Conservation (phyloP, 352 stramenopile genomes). For the Phytophthora citrophthora region DNA sequence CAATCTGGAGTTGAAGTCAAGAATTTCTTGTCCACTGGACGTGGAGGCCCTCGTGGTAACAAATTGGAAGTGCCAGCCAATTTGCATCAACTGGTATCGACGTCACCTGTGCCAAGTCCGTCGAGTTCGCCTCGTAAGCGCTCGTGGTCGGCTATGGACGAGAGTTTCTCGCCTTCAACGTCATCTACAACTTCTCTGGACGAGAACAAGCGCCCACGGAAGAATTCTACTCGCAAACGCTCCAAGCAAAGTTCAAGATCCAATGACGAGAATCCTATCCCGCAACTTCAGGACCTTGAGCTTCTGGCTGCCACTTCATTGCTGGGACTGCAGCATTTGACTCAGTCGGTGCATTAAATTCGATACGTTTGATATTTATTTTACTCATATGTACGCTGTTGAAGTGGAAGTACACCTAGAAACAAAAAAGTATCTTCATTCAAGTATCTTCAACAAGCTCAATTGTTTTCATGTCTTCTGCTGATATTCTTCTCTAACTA, state of each 20-base stretch:
- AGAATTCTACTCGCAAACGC: conserved; percentile 49
- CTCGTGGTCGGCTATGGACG: conserved; percentile 53
- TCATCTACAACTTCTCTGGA: conserved; percentile 5
- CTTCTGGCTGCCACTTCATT: conserved; percentile 79
- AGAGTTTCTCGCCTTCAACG: conserved; percentile 17
- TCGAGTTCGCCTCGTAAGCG: conserved; percentile 64
- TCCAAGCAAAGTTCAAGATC: conserved; percentile 26
- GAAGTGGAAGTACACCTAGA: conserved; percentile 27
- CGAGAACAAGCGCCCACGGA: conserved; percentile 47
- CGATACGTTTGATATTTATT: conserved; percentile 49
- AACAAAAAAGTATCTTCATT: conserved; percentile 28
- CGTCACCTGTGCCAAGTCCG: conserved; percentile 40
- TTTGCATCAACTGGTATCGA: conserved; percentile 62
- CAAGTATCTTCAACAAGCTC: conserved; percentile 20
- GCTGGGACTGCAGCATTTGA: conserved; percentile 73
- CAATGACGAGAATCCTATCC: conserved; percentile 10
- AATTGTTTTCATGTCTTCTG: conserved; percentile 5
- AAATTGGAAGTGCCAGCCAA: conserved; percentile 79
- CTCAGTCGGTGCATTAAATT: conserved; percentile 72
- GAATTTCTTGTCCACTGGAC: conserved; percentile 86
- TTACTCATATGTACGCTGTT: conserved; percentile 36
- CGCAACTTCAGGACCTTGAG: conserved; percentile 74
- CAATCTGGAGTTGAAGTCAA: conserved; percentile 91
- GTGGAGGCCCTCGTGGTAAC: conserved; percentile 76
- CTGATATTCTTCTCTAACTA: conserved; percentile 10